Percentiles rank a stretch among this genome's conserved stretches.
phyloP scores from a whole-genome alignment of 106 monocot genomes.

The Phalaenopsis aphrodite region DNA sequence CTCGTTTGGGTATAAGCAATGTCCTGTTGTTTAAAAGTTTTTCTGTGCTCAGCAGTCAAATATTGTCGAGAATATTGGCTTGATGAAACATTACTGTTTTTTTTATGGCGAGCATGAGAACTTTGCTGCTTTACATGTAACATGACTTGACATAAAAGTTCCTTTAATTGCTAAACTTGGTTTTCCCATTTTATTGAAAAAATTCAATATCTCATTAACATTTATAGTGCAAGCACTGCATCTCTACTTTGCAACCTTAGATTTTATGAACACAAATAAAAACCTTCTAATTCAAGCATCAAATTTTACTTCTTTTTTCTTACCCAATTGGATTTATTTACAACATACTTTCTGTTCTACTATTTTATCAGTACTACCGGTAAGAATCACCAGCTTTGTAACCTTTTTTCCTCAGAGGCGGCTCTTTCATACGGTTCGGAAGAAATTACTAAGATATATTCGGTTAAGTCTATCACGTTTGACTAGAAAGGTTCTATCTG shows the following conservation, averaged over 20 bases:
- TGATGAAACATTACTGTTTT: slow-evolving; percentile 3
- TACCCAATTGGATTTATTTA: background rate
- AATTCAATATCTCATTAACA: background rate
- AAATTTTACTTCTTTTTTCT: background rate
- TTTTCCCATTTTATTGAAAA: background rate
- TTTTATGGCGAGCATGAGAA: background rate
- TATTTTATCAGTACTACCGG: background rate
- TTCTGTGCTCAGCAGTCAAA: too few species aligned
- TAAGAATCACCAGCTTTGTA: background rate
- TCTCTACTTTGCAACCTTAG: background rate
- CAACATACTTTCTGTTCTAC: background rate
- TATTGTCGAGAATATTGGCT: background rate
- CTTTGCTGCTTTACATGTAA: background rate
- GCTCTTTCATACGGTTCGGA: background rate
- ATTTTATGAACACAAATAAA: background rate
- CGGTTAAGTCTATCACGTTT: slow-evolving; percentile 4
- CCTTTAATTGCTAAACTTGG: background rate
- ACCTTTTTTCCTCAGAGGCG: slow-evolving; percentile 7
- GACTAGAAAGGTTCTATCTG: slow-evolving; percentile 7
- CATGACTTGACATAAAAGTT: background rate
- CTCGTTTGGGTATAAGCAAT: too few species aligned
- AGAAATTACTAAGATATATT: slow-evolving; percentile 6
- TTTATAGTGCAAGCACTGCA: background rate
- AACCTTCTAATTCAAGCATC: background rate
- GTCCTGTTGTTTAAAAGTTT: too few species aligned